Evolutionary conservation across 495 filamentous ascomycete genomes (phyloP), one percentile per base, ranked within the genome.

Genomic region (Baudoinia panamericana): DNA sequence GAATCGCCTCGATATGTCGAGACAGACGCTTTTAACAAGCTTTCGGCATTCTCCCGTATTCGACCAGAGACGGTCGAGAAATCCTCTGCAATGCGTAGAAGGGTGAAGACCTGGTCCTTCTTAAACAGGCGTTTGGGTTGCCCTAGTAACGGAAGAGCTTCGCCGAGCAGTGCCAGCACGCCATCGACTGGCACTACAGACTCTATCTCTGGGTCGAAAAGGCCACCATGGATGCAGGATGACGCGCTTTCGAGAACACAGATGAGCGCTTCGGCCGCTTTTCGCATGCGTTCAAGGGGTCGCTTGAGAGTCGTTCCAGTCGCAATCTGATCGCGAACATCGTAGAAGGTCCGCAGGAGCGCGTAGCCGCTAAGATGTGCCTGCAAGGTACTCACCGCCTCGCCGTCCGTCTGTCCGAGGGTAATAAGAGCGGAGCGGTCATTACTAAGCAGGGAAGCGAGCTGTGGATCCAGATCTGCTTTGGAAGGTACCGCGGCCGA

Each of bases 361-460:
- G 84, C 87, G 51, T 93, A 95, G 24, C 87, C 87, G 55, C 79
- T 85, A n/a, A 93, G 71, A 54, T 84, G 76, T 44, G 73, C 78
- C 34, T 82, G 80, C 1, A 95, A 66, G 9, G 90, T 73, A 40
- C 75, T 68, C 17, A 86, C 86, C 8, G 82, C 85, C 50, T 84
- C 79, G 25, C 72, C 63, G 56, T 93, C 84, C 13, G 71, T 60
- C 21, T 66, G 62, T 0, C 79, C 76, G 34, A 82, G 70, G 12
- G 70, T 58, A 22, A 73, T 70, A 21, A 93, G 66, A 9, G 76
- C 74, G 9, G 67, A 50, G 52, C 75, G 76, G 8, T 82, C 79
- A 29, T 77, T 71, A 30, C 65, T 68, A 32, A 90, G 69, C 17
- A 93, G 62, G 2, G 64, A 53, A 17, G 64, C 65, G 11, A 94